Conservation (phyloP, 208 protist species). For the Crithidia thermophila region DNA sequence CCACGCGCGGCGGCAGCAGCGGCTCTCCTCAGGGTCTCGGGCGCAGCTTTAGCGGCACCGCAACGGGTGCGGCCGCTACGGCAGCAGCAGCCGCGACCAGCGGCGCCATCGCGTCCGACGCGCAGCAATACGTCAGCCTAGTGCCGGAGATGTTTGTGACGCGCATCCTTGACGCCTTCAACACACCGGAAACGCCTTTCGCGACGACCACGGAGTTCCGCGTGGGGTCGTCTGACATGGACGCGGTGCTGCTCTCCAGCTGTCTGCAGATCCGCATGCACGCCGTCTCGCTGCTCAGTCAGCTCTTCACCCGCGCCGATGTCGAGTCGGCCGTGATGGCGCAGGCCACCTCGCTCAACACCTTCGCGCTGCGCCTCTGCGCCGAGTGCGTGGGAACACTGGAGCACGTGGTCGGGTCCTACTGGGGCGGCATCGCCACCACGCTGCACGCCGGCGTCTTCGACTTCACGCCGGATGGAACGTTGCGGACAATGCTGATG, state of each 20-base stretch:
- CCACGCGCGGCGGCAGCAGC: background rate
- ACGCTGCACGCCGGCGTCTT: constrained; percentile 71
- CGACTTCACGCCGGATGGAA: constrained; percentile 54
- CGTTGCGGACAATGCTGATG: constrained; percentile 45
- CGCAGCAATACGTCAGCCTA: constrained; percentile 4
- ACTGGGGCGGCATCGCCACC: constrained; percentile 83
- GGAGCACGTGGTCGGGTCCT: constrained; percentile 75
- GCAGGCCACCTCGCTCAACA: constrained; percentile 40
- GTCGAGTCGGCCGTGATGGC: constrained; percentile 58
- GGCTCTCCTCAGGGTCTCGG: background rate
- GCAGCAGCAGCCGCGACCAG: background rate
- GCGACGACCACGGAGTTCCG: constrained; percentile 57
- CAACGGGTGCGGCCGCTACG: no score
- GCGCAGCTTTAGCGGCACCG: constrained; percentile 4
- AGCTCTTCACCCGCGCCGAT: constrained; percentile 62
- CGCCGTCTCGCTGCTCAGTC: constrained; percentile 54
- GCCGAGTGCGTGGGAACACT: constrained; percentile 62
- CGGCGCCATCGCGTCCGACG: background rate
- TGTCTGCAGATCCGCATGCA: constrained; percentile 70
- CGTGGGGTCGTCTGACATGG: constrained; percentile 65
- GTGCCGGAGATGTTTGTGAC: constrained; percentile 33
- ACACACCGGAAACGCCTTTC: constrained; percentile 58
- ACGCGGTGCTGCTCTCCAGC: constrained; percentile 66
- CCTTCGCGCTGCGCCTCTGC: constrained; percentile 63
- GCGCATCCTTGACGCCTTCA: constrained; percentile 64